Evolutionary conservation across 192 early-diverging fungal genomes (phyloP).

Genomic region (Allomyces arbusculus): DNA sequence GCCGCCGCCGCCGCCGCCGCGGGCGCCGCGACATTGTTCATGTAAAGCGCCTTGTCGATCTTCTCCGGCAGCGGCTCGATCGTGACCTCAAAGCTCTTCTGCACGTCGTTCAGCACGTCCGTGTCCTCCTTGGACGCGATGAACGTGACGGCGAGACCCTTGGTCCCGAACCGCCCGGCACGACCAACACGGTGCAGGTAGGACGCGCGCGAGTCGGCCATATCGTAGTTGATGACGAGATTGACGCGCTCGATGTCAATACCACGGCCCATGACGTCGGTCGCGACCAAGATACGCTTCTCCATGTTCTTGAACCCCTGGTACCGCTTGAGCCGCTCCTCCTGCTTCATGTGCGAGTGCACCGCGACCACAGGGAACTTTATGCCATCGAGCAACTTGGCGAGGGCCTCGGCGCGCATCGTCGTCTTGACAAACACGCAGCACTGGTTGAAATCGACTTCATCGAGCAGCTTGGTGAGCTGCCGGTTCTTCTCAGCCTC

Average conservation of each 20-base stretch:
- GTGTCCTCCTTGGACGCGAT: slow-evolving; percentile 66
- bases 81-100: slow-evolving; percentile 88
- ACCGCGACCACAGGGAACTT: slow-evolving; percentile 90
- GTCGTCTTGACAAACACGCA: slow-evolving; percentile 91
- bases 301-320: slow-evolving; percentile 87
- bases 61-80: slow-evolving; percentile 69
- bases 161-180: slow-evolving; percentile 98
- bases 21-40: slow-evolving; percentile 13
- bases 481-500: slow-evolving; percentile 85
- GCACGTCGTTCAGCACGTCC: slow-evolving; percentile 55
- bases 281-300: slow-evolving; percentile 89
- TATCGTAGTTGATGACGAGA: slow-evolving; percentile 98
- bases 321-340: slow-evolving; percentile 83
- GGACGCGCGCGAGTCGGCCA: slow-evolving; percentile 69
- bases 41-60: slow-evolving; percentile 69
- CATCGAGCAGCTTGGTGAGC: slow-evolving; percentile 77
- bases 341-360: slow-evolving; percentile 75
- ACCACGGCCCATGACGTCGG: slow-evolving; percentile 94
- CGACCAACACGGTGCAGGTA: slow-evolving; percentile 95
- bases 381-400: slow-evolving; percentile 66
- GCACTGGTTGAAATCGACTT: slow-evolving; percentile 95
- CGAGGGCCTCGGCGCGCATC: slow-evolving; percentile 62
- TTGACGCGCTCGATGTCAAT: slow-evolving; percentile 97
- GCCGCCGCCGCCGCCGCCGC: too few species aligned
- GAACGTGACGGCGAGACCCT: slow-evolving; percentile 91